A percentile compares a stretch with the other conserved stretches of the same genome.
phyloP scores from a whole-genome alignment of 768 basidiomycete species.

The Phaeolepiota aurea region DNA sequence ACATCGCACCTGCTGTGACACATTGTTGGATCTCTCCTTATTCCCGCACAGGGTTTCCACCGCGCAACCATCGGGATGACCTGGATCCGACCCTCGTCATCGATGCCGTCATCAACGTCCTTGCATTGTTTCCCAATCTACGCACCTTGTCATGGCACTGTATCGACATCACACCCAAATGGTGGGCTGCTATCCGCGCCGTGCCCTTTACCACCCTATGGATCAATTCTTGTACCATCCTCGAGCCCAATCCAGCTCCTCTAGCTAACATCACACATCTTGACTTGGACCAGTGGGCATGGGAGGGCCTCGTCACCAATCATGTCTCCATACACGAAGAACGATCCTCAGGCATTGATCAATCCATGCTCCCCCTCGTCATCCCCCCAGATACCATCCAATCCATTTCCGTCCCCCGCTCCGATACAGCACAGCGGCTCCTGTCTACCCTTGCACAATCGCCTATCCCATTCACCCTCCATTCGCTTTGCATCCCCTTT shows the following conservation, averaged over 20 bases:
- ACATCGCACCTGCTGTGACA: slow-evolving; percentile 22
- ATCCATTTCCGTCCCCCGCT: slow-evolving; percentile 21
- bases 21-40: slow-evolving; percentile 30
- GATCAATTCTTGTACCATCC: slow-evolving; percentile 22
- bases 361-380: slow-evolving; percentile 15
- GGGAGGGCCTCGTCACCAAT: slow-evolving; percentile 23
- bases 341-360: slow-evolving; percentile 17
- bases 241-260: slow-evolving; percentile 3
- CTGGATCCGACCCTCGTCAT: slow-evolving; percentile 22
- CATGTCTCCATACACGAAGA: slow-evolving; percentile 26
- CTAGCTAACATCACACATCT: slow-evolving; percentile 14
- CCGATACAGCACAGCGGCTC: slow-evolving; percentile 20
- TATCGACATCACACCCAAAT: slow-evolving; percentile 21
- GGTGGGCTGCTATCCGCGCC: slow-evolving; percentile 21
- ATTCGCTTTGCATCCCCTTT: slow-evolving; percentile 16
- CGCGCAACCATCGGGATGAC: slow-evolving; percentile 20
- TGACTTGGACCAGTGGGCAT: slow-evolving; percentile 28
- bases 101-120: slow-evolving; percentile 18
- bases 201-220: slow-evolving; percentile 20
- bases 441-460: slow-evolving; percentile 12
- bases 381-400: slow-evolving; percentile 19
- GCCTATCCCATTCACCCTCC: slow-evolving; percentile 9
- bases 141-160: slow-evolving; percentile 25
- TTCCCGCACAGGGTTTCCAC: slow-evolving; percentile 17
- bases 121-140: slow-evolving; percentile 24